Conservation (phyloP, 140 eudicot species). For the Bidens hawaiensis region DNA sequence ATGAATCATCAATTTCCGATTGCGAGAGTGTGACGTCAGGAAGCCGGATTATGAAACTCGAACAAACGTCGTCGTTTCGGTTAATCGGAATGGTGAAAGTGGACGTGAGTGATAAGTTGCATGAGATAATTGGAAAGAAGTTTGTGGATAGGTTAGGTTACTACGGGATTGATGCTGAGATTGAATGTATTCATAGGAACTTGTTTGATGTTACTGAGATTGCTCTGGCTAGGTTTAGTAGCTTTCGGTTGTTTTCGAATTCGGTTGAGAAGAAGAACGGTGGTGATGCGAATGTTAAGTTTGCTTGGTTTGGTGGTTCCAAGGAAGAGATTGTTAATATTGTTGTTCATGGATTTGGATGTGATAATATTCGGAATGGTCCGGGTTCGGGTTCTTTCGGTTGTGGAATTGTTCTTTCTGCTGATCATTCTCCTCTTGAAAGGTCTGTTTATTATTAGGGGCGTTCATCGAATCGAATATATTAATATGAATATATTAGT, state of each 20-base stretch:
- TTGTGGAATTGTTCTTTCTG: constrained; percentile 47
- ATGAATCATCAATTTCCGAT: constrained; percentile 40
- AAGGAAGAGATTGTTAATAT: constrained; percentile 40
- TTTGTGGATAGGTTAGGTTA: constrained; percentile 30
- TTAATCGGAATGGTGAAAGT: constrained; percentile 2
- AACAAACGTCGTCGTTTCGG: no score
- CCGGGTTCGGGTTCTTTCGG: constrained; percentile 25
- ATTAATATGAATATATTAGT: no score
- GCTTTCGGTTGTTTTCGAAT: constrained; percentile 27
- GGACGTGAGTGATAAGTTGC: constrained; percentile 24
- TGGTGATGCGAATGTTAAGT: constrained; percentile 47
- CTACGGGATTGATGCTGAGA: constrained; percentile 12
- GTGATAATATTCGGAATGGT: constrained; percentile 1
- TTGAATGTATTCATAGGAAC: constrained; percentile 37
- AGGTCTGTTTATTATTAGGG: no score
- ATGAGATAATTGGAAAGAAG: constrained; percentile 23
- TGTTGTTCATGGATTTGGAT: constrained; percentile 52
- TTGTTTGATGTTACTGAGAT: constrained; percentile 8
- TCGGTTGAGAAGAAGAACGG: constrained; percentile 34
- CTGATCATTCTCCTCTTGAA: constrained; percentile 45
- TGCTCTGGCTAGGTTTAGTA: constrained; percentile 29
- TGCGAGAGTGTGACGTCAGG: constrained; percentile 49
- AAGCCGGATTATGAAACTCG: not conserved
- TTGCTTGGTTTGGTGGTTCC: constrained; percentile 73
- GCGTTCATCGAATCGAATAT: no score